phyloP scores from a whole-genome alignment of 1,139 yeast species.

The Ogataea hybrid region DNA sequence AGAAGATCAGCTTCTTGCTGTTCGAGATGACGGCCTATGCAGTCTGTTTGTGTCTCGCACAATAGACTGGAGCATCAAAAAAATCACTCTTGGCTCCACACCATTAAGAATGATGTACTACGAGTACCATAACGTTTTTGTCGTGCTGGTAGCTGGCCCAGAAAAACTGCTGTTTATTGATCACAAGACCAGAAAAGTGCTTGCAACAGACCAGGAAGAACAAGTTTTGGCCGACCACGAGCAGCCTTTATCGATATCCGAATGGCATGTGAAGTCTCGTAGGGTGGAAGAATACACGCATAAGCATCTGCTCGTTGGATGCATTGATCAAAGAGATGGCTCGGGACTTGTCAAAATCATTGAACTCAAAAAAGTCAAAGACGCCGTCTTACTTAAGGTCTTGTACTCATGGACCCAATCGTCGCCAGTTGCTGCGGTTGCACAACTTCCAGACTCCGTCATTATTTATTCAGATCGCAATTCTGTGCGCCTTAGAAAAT shows the following conservation, averaged over 20 bases:
- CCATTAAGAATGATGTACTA: slow-evolving; percentile 21
- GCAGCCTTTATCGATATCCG: slow-evolving; percentile 37
- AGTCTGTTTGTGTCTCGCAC: slow-evolving; percentile 33
- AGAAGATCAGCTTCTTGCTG: slow-evolving; percentile 34
- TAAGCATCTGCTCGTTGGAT: slow-evolving; percentile 41
- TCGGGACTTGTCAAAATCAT: slow-evolving; percentile 43
- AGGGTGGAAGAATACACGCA: slow-evolving; percentile 28
- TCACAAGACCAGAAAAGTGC: slow-evolving; percentile 23
- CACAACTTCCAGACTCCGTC: slow-evolving; percentile 32
- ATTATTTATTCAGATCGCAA: slow-evolving; percentile 34
- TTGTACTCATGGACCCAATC: slow-evolving; percentile 39
- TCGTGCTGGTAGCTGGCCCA: slow-evolving; percentile 14
- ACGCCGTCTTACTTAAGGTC: slow-evolving; percentile 21
- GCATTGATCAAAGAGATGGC: slow-evolving; percentile 24
- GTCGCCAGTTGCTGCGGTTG: slow-evolving; percentile 39
- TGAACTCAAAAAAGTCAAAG: slow-evolving; percentile 35
- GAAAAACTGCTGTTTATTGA: slow-evolving; percentile 26
- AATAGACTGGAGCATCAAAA: slow-evolving; percentile 15
- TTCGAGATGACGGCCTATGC: slow-evolving; percentile 52
- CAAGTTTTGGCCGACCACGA: slow-evolving; percentile 37
- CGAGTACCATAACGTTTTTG: slow-evolving; percentile 16
- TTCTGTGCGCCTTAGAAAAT: slow-evolving; percentile 38
- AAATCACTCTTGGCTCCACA: slow-evolving; percentile 17
- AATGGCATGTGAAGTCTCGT: slow-evolving; percentile 36
- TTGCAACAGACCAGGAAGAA: slow-evolving; percentile 21